phyloP scores from a whole-genome alignment of 2,329 filamentous ascomycete species.

The Trichoderma atroviride region DNA sequence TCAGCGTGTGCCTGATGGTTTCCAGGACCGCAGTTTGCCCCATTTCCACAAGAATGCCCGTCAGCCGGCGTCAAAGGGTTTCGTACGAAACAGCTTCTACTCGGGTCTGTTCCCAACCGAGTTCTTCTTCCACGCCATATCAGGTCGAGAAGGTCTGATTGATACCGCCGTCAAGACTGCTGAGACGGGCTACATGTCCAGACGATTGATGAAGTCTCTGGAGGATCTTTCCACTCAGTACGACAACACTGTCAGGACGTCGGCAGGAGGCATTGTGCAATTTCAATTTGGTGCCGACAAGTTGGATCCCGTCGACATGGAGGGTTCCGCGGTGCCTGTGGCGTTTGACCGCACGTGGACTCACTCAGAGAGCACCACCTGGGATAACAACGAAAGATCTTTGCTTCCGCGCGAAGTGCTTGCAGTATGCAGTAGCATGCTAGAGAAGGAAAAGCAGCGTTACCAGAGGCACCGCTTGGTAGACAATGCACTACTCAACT shows the following conservation, averaged over 20 bases:
- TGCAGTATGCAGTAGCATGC: slow-evolving; percentile 65
- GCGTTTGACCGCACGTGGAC: slow-evolving; percentile 90
- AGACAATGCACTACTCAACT: slow-evolving; percentile 64
- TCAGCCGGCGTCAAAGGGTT: slow-evolving; percentile 93
- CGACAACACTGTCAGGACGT: slow-evolving; percentile 92
- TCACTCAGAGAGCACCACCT: slow-evolving; percentile 75
- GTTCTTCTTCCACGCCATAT: slow-evolving; percentile 98
- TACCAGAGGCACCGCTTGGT: slow-evolving; percentile 64
- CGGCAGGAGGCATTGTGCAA: slow-evolving; percentile 84
- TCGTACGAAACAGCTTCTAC: slow-evolving; percentile 97
- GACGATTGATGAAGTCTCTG: slow-evolving; percentile 94
- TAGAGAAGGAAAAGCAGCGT: slow-evolving; percentile 68
- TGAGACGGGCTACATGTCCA: slow-evolving; percentile 98
- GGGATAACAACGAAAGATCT: slow-evolving; percentile 73
- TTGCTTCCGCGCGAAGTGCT: slow-evolving; percentile 76
- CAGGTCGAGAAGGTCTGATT: slow-evolving; percentile 95
- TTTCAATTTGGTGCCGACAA: slow-evolving; percentile 98
- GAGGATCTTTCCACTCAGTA: slow-evolving; percentile 94
- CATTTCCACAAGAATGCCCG: slow-evolving; percentile 94
- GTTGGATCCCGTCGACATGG: slow-evolving; percentile 96
- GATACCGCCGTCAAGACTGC: slow-evolving; percentile 99
- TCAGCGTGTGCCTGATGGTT: slow-evolving; percentile 89
- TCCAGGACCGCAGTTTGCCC: slow-evolving; percentile 91
- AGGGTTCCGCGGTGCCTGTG: slow-evolving; percentile 88
- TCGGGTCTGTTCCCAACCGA: slow-evolving; percentile 86